Evolutionary conservation across 352 stramenopile species (phyloP).

Genomic region (Globisporangium carolinianum): DNA sequence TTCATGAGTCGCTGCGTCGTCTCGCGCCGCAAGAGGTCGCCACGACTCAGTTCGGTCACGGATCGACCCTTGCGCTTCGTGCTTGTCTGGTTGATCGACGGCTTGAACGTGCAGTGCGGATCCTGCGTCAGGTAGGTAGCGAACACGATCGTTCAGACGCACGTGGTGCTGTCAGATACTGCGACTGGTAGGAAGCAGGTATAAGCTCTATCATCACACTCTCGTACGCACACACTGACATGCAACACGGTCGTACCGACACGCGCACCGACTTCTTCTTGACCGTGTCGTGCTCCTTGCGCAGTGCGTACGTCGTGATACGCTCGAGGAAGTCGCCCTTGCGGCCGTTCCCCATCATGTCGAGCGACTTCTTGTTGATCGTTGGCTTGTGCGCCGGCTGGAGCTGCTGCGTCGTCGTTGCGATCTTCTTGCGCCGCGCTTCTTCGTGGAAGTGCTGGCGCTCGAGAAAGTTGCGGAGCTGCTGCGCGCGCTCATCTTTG

Average conservation of each 20-base stretch:
- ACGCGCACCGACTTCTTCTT: slow-evolving; percentile 69
- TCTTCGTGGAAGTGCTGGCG: slow-evolving; percentile 72
- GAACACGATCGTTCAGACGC: background rate
- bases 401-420: slow-evolving; percentile 55
- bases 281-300: slow-evolving; percentile 71
- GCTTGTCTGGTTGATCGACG: slow-evolving; percentile 68
- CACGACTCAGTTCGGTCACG: slow-evolving; percentile 76
- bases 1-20: slow-evolving; percentile 80
- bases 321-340: slow-evolving; percentile 80
- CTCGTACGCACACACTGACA: background rate
- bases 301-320: slow-evolving; percentile 66
- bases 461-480: slow-evolving; percentile 70
- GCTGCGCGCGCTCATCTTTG: slow-evolving; percentile 36
- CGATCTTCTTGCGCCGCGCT: slow-evolving; percentile 52
- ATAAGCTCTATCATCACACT: too few species aligned
- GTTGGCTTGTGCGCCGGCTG: slow-evolving; percentile 49
- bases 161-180: too few species aligned
- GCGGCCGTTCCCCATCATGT: slow-evolving; percentile 75
- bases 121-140: slow-evolving; percentile 25
- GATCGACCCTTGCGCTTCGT: slow-evolving; percentile 53
- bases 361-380: slow-evolving; percentile 77
- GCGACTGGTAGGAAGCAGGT: too few species aligned
- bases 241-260: slow-evolving; percentile 22
- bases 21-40: slow-evolving; percentile 66
- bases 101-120: slow-evolving; percentile 80